phyloP scores from a whole-genome alignment of 805 yeast genomes.

The Candida caryicola region DNA sequence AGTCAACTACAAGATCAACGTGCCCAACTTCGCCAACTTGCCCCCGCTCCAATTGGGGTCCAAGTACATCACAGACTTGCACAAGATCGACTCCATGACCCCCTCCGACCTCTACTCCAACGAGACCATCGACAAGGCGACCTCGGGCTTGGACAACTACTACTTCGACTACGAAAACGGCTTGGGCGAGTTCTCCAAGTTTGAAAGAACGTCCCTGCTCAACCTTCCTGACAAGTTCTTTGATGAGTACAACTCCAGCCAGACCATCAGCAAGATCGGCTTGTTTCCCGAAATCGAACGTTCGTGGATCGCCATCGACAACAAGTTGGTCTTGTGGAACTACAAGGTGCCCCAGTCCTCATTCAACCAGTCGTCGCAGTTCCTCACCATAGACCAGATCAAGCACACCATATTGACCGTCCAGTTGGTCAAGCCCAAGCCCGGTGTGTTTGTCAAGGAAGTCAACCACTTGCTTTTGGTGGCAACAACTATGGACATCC shows the following conservation, averaged over 20 bases:
- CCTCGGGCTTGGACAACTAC: constrained; percentile 58
- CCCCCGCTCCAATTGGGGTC: constrained; percentile 59
- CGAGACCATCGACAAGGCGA: constrained; percentile 50
- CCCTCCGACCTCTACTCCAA: constrained; percentile 56
- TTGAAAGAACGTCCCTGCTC: constrained; percentile 64
- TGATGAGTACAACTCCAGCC: constrained; percentile 65
- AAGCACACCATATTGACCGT: constrained; percentile 75
- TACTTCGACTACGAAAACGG: constrained; percentile 48
- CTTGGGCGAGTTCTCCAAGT: constrained; percentile 62
- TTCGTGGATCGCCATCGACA: constrained; percentile 83
- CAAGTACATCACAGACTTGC: constrained; percentile 59
- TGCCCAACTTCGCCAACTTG: constrained; percentile 50
- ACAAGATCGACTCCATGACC: constrained; percentile 54
- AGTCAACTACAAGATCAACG: constrained; percentile 41
- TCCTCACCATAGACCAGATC: constrained; percentile 78
- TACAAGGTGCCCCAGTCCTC: constrained; percentile 54
- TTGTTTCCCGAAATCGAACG: constrained; percentile 75
- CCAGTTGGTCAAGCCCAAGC: constrained; percentile 75
- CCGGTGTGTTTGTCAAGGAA: constrained; percentile 72
- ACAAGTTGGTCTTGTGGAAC: constrained; percentile 83
- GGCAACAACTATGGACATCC: constrained; percentile 77
- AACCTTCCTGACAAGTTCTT: constrained; percentile 79
- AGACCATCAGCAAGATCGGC: constrained; percentile 75
- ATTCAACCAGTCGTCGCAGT: constrained; percentile 48
- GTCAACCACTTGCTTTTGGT: constrained; percentile 72